phyloP scores from a whole-genome alignment of 345 rosid species.

The Triadica sebifera region DNA sequence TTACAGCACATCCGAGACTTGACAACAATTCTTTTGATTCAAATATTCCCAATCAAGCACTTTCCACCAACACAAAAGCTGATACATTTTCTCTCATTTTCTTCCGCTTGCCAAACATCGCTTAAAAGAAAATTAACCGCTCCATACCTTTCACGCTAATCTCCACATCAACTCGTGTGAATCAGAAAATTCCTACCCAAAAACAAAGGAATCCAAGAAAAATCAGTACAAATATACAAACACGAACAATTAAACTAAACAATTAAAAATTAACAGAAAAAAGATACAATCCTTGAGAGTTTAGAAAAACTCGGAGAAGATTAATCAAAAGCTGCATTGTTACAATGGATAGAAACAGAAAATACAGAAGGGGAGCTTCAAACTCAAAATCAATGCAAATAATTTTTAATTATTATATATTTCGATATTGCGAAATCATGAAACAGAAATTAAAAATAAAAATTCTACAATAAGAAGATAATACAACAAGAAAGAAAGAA shows the following conservation, averaged over 20 bases:
- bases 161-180: constrained; percentile 17
- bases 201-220: neutral
- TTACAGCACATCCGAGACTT: neutral
- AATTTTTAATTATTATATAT: neutral
- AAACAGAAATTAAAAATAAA: neutral
- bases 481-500: neutral
- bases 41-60: neutral
- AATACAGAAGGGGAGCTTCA: neutral
- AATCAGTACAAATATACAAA: neutral
- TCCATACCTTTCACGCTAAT: constrained; percentile 21
- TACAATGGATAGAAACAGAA: neutral
- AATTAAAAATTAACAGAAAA: neutral
- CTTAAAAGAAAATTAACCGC: neutral
- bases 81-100: constrained; percentile 1
- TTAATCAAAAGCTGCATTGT: neutral
- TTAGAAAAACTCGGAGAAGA: neutral
- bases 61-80: neutral
- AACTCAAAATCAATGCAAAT: neutral
- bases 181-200: constrained; percentile 9
- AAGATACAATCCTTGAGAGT: neutral
- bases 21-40: neutral
- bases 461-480: neutral
- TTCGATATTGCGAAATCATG: neutral
- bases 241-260: neutral
- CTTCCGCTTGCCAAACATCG: constrained; percentile 21